Percentiles rank a stretch among this genome's conserved stretches.
Conservation (phyloP, 1,284 basidiomycete species). For the Apiotrichum sp. region DNA sequence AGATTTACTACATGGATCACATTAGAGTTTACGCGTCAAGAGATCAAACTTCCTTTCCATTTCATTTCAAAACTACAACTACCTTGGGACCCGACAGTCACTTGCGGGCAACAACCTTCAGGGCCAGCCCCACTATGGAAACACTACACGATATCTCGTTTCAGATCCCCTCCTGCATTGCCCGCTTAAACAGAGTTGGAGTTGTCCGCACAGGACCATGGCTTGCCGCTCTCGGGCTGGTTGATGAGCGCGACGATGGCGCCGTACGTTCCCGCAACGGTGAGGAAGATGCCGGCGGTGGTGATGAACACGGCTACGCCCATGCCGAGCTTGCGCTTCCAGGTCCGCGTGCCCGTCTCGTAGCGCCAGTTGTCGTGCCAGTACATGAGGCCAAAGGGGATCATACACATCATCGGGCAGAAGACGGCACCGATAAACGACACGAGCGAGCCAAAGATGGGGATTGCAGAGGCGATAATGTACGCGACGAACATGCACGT, state of each 20-base stretch:
- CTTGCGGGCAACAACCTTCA: too few relatives aligned
- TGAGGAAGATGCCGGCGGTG: constrained; percentile 25
- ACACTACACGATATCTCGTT: too few relatives aligned
- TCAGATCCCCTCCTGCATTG: too few relatives aligned
- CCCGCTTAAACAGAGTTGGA: constrained; percentile 25
- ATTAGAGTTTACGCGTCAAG: too few relatives aligned
- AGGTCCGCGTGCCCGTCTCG: constrained; percentile 1
- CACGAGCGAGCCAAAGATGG: constrained; percentile 29
- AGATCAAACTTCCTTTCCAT: too few relatives aligned
- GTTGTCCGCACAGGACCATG: constrained; percentile 38
- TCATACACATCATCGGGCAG: constrained; percentile 27
- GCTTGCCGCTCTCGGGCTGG: constrained; percentile 17
- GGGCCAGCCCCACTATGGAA: too few relatives aligned
- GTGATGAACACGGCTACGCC: constrained; percentile 17
- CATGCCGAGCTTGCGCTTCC: constrained; percentile 2
- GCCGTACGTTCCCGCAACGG: constrained; percentile 32
- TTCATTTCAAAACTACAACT: too few relatives aligned
- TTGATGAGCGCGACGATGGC: constrained; percentile 28
- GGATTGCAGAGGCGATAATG: constrained; percentile 32
- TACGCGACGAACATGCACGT: constrained; percentile 24
- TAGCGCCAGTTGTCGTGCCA: constrained; percentile 23
- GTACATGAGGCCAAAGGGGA: constrained; percentile 29
- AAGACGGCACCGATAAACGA: constrained; percentile 35
- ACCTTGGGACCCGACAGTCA: too few relatives aligned
- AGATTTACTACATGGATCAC: too few relatives aligned